Percentiles rank a stretch among this genome's conserved stretches.
Evolutionary conservation across 768 basidiomycete species (phyloP).

Genomic region (Zangia roseola): DNA sequence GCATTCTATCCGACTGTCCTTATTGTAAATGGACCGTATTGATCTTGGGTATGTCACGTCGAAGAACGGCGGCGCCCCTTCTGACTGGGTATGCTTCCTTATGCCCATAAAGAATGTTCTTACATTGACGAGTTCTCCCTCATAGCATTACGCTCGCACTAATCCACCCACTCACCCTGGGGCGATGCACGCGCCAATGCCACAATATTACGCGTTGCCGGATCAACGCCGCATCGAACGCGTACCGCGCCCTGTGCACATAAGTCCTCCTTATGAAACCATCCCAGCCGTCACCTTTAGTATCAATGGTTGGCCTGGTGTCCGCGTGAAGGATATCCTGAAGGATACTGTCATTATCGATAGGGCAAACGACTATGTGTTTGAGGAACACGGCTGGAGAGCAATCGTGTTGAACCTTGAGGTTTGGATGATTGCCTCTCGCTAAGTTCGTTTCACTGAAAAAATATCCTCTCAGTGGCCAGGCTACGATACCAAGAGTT

Average conservation of each 20-base stretch:
- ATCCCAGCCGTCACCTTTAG: slow-evolving; percentile 20
- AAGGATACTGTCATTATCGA: slow-evolving; percentile 14
- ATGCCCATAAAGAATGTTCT: neutral
- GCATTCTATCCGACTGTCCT: neutral
- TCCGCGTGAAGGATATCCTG: slow-evolving; percentile 15
- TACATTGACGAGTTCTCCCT: neutral
- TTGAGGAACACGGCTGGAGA: slow-evolving; percentile 22
- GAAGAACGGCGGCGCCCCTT: neutral
- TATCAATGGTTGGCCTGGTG: slow-evolving; percentile 18
- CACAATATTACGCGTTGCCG: slow-evolving; percentile 10
- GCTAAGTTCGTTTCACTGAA: neutral
- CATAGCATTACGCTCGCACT: slow-evolving; percentile 12
- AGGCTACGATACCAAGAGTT: slow-evolving; percentile 9
- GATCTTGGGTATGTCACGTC: neutral
- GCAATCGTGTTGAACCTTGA: slow-evolving; percentile 19
- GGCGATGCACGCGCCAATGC: slow-evolving; percentile 14
- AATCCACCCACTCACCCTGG: slow-evolving; percentile 24
- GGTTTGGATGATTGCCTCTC: slow-evolving; percentile 5
- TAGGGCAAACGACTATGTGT: slow-evolving; percentile 11
- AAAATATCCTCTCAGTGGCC: slow-evolving; percentile 20
- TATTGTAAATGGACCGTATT: neutral
- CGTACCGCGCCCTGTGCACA: slow-evolving; percentile 16
- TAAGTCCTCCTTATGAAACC: slow-evolving; percentile 15
- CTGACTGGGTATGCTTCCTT: slow-evolving; percentile 3
- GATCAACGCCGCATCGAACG: slow-evolving; percentile 19